Evolutionary conservation across 306 rosid species (phyloP).

Genomic region (Malus fusca): DNA sequence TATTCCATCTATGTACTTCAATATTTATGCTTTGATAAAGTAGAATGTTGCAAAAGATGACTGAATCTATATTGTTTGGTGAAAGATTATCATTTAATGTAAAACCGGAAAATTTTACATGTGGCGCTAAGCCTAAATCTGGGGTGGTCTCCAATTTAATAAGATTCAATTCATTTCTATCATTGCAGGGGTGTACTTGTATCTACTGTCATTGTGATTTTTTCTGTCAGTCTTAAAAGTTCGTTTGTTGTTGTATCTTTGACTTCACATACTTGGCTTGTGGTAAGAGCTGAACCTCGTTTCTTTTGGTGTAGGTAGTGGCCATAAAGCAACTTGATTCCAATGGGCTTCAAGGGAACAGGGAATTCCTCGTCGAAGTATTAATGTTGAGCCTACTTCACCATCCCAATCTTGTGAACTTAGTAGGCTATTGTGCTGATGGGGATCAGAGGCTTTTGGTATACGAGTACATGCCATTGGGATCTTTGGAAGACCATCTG

Average conservation of each 20-base stretch:
- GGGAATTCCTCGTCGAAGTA: conserved; percentile 55
- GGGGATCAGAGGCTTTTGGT: conserved; percentile 58
- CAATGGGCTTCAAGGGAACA: conserved; percentile 56
- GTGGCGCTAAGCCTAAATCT: not conserved
- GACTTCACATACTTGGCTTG: not conserved
- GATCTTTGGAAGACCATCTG: conserved; percentile 51
- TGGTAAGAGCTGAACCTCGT: conserved; percentile 5
- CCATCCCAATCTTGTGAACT: conserved; percentile 53
- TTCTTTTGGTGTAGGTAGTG: conserved; percentile 30
- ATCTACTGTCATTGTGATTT: not conserved
- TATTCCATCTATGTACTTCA: not conserved
- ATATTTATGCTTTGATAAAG: not conserved
- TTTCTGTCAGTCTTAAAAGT: not conserved
- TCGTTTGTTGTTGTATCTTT: not conserved
- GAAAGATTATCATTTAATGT: not conserved
- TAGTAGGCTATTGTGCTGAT: conserved; percentile 55
- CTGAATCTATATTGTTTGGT: not conserved
- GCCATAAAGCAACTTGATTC: conserved; percentile 56
- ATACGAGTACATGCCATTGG: conserved; percentile 51
- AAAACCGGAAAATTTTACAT: not conserved
- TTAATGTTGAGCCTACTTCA: conserved; percentile 51
- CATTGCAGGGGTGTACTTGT: not conserved
- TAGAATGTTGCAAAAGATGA: not conserved
- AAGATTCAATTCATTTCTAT: not conserved
- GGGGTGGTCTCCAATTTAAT: not conserved